Evolutionary conservation across 139 green algal species (phyloP), one percentile per base, ranked within the genome.

Genomic region (Coelastrella sp.): DNA sequence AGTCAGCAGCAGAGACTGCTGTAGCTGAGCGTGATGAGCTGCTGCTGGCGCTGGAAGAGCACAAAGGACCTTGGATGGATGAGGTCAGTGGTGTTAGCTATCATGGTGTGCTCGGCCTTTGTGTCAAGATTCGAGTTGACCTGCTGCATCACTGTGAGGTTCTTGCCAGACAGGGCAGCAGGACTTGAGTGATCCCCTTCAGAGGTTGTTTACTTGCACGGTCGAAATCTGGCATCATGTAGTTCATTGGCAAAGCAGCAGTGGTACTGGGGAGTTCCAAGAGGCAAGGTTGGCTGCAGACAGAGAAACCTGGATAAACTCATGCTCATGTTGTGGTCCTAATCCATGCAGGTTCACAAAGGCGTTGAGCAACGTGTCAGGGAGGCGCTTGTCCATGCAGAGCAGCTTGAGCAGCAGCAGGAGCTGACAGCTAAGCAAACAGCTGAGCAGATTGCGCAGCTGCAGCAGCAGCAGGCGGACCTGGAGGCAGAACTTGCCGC

Each of bases 51-150:
- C 84, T 92, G 19, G 91, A 95, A 74, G 59, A 94, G 73, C 93
- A 96, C 90, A 92, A 92, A 8, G 94, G 94, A 4, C 93, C 93
- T 0, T 95, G 93, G 93, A 93, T 95, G 83, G 93, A 95, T 78
- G 90, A 94, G 91, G 93, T 95, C 17, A 10, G 93, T 59, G 7
- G 25, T 20, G 10, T 17, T 1, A 59, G 74, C 15, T 19, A 19
- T 58, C 4, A 4, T 14, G 63, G 63, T 72, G 12, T 14, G 63
- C 63, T 22, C 3, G 63, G 63, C 63, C 63, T 72, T 72, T 3
- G 35, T 49, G 35, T 49, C 3, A 49, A 49, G 35, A 49, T 49
- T 49, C 1, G 35, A 49, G 35, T 49, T 3, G 35, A 3, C 35
- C 35, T 49, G 35, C 35, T 49, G 35, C 35, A 49, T 5, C 35